phyloP scores from a whole-genome alignment of 768 basidiomycete species.

The Russula vinacea region DNA sequence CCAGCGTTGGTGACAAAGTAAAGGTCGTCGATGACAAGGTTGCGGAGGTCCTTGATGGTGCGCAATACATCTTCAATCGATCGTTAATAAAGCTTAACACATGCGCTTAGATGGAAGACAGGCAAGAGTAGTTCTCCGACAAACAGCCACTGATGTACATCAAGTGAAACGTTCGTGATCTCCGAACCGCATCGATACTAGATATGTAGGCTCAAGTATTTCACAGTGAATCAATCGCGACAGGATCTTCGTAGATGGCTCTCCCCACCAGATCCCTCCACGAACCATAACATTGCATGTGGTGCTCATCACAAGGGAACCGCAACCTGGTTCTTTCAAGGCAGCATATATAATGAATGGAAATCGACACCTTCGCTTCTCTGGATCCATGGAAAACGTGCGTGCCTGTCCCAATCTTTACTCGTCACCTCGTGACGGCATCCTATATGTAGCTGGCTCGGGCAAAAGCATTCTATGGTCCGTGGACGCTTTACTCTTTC shows the following conservation, averaged over 20 bases:
- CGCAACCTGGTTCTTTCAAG: constrained; percentile 9
- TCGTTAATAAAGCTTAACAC: not conserved
- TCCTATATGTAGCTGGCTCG: not conserved
- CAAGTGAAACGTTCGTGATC: not conserved
- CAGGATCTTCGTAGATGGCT: not conserved
- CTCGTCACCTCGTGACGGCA: not conserved
- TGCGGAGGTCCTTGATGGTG: not conserved
- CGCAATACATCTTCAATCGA: not conserved
- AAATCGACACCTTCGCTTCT: not conserved
- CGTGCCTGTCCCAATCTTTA: not conserved
- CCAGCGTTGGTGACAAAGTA: not conserved
- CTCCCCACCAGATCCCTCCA: constrained; percentile 11
- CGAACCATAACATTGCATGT: not conserved
- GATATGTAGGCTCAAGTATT: not conserved
- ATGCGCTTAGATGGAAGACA: not conserved
- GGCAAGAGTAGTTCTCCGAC: not conserved
- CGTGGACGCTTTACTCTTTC: not conserved
- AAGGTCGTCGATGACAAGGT: not conserved
- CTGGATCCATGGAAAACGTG: constrained; percentile 18
- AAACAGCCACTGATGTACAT: not conserved
- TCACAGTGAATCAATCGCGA: not conserved
- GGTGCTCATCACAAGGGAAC: not conserved
- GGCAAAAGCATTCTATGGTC: constrained; percentile 18
- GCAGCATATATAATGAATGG: constrained; percentile 1
- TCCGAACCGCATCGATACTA: too few relatives aligned